Evolutionary conservation across 306 rosid species (phyloP).

Genomic region (Styphnolobium japonicum): DNA sequence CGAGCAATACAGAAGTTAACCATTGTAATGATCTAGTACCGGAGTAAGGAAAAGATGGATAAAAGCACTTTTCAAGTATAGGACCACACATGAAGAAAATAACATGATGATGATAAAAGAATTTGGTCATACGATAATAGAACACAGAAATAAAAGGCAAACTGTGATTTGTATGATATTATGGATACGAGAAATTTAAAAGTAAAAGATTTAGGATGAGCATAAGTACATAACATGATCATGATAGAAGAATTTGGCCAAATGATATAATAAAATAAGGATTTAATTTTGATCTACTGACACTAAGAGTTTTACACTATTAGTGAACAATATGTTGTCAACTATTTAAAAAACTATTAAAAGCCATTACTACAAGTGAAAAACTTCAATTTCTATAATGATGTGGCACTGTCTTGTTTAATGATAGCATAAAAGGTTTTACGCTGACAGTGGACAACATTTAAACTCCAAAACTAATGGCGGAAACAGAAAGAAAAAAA

Average conservation of each 20-base stretch:
- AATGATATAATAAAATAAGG: neutral
- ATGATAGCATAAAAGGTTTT: neutral
- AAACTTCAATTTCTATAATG: neutral
- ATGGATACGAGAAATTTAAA: neutral
- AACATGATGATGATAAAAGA: slow-evolving; percentile 1
- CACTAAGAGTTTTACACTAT: neutral
- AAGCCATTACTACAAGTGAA: neutral
- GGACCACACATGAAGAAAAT: neutral
- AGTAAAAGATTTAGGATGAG: neutral
- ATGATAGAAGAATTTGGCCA: neutral
- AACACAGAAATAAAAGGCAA: neutral
- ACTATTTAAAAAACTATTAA: neutral
- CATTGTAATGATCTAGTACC: neutral
- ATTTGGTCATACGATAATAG: neutral
- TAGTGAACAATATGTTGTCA: neutral
- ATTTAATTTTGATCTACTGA: neutral
- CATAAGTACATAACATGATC: too few relatives aligned
- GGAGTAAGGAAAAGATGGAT: neutral
- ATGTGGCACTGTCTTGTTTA: neutral
- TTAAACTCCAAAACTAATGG: too few relatives aligned
- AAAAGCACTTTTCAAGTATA: neutral
- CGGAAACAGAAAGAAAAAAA: too few relatives aligned
- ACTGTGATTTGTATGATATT: neutral
- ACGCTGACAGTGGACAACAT: neutral
- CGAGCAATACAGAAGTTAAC: neutral